A percentile compares a stretch with the other conserved stretches of the same genome.
phyloP scores from a whole-genome alignment of 371 early-diverging fungal species.

The Mortierella sp. region DNA sequence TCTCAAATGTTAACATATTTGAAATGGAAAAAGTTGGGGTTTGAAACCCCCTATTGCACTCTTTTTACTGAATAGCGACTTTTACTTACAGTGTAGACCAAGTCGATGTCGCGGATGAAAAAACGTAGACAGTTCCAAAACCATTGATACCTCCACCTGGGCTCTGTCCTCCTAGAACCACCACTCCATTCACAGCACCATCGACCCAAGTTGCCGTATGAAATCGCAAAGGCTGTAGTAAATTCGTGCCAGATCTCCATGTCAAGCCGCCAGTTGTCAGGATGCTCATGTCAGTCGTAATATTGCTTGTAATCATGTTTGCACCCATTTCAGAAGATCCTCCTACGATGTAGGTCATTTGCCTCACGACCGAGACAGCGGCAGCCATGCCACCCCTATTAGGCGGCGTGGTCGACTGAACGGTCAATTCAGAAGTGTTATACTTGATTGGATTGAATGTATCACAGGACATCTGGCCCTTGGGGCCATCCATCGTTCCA shows the following conservation, averaged over 20 bases:
- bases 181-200: constrained; percentile 7
- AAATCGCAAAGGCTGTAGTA: constrained; percentile 4
- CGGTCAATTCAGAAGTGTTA: constrained; percentile 2
- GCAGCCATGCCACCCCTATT: constrained; percentile 37
- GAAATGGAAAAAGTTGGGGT: no score
- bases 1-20: no score
- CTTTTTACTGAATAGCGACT: no score
- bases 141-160: not conserved
- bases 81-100: not conserved
- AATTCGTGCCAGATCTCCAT: constrained; percentile 6
- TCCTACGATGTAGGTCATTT: constrained; percentile 19
- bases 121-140: constrained; percentile 2
- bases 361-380: not conserved
- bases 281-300: not conserved
- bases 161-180: constrained; percentile 35
- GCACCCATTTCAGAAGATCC: constrained; percentile 5
- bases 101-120: not conserved
- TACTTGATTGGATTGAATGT: constrained; percentile 20
- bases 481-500: constrained; percentile 17
- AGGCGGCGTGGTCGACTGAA: not conserved
- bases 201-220: constrained; percentile 41
- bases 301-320: no score
- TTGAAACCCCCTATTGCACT: no score
- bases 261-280: not conserved
- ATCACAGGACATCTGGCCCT: constrained; percentile 16